phyloP scores from a whole-genome alignment of 2,329 filamentous ascomycete genomes.

The Eutypa lata region DNA sequence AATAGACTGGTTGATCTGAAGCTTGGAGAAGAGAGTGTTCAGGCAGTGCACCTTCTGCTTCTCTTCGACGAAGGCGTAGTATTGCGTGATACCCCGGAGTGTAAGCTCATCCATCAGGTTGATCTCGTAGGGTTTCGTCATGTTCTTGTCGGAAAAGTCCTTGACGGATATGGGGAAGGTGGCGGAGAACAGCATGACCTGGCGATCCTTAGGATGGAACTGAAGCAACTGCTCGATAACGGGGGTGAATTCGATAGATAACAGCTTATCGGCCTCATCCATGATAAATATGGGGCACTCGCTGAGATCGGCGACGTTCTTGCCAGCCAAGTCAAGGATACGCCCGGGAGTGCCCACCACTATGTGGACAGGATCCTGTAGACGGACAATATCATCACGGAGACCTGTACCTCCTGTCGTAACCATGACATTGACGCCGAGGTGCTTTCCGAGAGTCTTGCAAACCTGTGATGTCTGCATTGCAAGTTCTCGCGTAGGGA shows the following conservation, averaged over 20 bases:
- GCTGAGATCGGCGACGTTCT: constrained; percentile 92
- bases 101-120: constrained; percentile 99
- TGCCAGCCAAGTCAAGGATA: constrained; percentile 93
- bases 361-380: constrained; percentile 93
- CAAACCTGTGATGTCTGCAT: constrained; percentile 99
- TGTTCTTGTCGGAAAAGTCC: constrained; percentile 97
- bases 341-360: constrained; percentile 95
- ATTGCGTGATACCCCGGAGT: constrained; percentile 95
- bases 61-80: constrained; percentile 98
- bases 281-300: constrained; percentile 98
- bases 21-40: constrained; percentile 97
- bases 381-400: constrained; percentile 92
- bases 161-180: constrained; percentile 98
- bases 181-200: constrained; percentile 99
- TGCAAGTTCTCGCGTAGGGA: constrained; percentile 93
- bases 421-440: constrained; percentile 98
- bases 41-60: constrained; percentile 99
- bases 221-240: constrained; percentile 94
- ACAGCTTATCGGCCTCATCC: constrained; percentile 97
- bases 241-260: constrained; percentile 94
- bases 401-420: constrained; percentile 94
- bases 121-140: constrained; percentile 95
- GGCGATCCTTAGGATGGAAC: constrained; percentile 94
- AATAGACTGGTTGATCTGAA: constrained; percentile 99
- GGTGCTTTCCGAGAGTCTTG: constrained; percentile 96